A percentile compares a stretch with the other conserved stretches of the same genome.
These are phyloP conservation scores for Xylona heveae DNA, from an alignment of 495 filamentous ascomycete species.

Conservation along the genomic window DNA sequence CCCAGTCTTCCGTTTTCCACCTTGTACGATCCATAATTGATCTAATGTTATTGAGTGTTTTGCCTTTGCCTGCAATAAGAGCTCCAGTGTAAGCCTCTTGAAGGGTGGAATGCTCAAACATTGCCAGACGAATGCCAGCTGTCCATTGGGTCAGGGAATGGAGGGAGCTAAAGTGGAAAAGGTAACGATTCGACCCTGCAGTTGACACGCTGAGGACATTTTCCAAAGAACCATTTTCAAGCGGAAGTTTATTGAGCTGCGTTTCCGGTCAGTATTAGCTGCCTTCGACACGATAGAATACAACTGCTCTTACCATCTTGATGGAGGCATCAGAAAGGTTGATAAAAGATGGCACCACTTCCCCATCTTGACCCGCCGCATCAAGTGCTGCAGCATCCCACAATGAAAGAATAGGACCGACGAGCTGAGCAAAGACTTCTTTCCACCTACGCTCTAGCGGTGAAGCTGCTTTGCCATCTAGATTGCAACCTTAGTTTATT, in stretches of 20 bases:
- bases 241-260: constrained; percentile 77
- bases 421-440: constrained; percentile 92
- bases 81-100: constrained; percentile 96
- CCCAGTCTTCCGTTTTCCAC: constrained; percentile 78
- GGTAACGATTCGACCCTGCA: constrained; percentile 82
- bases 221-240: constrained; percentile 54
- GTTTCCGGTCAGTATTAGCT: constrained; percentile 1
- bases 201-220: constrained; percentile 93
- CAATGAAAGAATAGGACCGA: constrained; percentile 81
- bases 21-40: constrained; percentile 61
- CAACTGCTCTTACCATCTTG: constrained; percentile 54
- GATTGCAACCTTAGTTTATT: constrained; percentile 6
- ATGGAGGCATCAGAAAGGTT: constrained; percentile 95
- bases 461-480: constrained; percentile 72
- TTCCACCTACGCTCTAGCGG: constrained; percentile 81
- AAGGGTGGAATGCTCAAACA: constrained; percentile 84
- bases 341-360: constrained; percentile 85
- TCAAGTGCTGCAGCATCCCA: constrained; percentile 94
- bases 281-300: neutral
- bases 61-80: constrained; percentile 87
- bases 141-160: constrained; percentile 94
- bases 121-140: constrained; percentile 75
- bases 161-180: constrained; percentile 87
- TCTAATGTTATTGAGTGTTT: constrained; percentile 64
- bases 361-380: constrained; percentile 57